These are phyloP conservation scores for Aphanomyces cochlioides DNA, from an alignment of 352 stramenopile genomes.

Conservation along the genomic window DNA sequence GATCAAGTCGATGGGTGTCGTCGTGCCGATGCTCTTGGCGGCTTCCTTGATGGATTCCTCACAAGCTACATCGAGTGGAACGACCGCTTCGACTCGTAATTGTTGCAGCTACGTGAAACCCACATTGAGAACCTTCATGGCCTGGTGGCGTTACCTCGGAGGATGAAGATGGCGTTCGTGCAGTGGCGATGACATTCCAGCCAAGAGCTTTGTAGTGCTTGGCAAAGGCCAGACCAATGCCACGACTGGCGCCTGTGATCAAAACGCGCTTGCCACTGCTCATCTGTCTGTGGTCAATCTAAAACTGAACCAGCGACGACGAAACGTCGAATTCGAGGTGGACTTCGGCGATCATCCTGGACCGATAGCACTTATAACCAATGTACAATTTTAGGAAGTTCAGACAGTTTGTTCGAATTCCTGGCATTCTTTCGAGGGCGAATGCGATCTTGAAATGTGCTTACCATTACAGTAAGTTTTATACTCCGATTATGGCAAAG, in stretches of 20 bases:
- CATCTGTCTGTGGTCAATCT: neutral
- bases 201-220: conserved; percentile 34
- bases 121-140: too few species aligned
- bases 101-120: conserved; percentile 29
- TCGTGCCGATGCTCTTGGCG: neutral
- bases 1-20: conserved; percentile 50
- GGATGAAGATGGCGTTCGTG: conserved; percentile 13
- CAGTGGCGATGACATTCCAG: conserved; percentile 37
- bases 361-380: too few species aligned
- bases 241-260: conserved; percentile 40
- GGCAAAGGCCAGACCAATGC: conserved; percentile 37
- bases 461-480: too few species aligned
- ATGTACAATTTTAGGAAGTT: too few species aligned
- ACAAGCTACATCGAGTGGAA: conserved; percentile 10
- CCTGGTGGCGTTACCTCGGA: too few species aligned
- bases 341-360: too few species aligned
- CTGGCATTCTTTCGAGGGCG: too few species aligned
- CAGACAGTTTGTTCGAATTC: too few species aligned
- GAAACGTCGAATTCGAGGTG: too few species aligned
- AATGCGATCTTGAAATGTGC: too few species aligned
- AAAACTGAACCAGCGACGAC: too few species aligned
- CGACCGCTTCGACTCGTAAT: conserved; percentile 1
- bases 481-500: too few species aligned
- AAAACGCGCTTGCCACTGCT: conserved; percentile 35
- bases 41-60: conserved; percentile 17